Evolutionary conservation across 2,329 filamentous ascomycete genomes (phyloP).

Genomic region (Xylaria multiplex): DNA sequence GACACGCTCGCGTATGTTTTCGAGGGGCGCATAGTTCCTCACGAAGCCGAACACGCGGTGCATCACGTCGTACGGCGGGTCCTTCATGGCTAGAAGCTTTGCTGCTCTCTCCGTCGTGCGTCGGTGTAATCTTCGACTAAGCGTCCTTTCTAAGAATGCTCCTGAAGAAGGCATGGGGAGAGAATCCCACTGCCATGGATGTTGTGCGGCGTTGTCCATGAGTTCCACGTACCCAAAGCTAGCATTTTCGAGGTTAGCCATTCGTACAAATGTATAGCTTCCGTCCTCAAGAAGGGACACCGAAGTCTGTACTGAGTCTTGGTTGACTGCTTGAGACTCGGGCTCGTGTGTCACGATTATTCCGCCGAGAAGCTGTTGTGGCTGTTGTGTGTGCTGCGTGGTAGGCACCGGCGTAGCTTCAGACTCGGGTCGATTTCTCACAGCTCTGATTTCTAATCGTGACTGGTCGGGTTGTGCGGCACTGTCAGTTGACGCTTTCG

Average conservation of each 20-base stretch:
- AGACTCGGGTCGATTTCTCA: background rate
- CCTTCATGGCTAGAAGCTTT: conserved; percentile 61
- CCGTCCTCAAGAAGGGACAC: conserved; percentile 24
- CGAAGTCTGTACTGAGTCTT: conserved; percentile 6
- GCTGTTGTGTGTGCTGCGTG: conserved; percentile 12
- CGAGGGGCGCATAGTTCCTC: conserved; percentile 66
- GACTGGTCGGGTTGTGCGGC: background rate
- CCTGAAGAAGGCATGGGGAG: conserved; percentile 48
- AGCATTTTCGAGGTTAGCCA: conserved; percentile 63
- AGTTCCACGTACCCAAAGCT: conserved; percentile 56
- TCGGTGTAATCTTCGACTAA: conserved; percentile 76
- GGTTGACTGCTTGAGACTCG: conserved; percentile 14
- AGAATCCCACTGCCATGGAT: conserved; percentile 48
- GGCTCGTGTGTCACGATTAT: conserved; percentile 36
- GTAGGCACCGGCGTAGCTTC: background rate
- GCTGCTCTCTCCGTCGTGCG: conserved; percentile 71
- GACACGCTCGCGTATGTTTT: conserved; percentile 58
- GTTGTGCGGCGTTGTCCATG: conserved; percentile 41
- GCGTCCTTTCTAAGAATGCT: conserved; percentile 70
- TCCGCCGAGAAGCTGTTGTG: conserved; percentile 33
- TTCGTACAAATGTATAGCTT: conserved; percentile 61
- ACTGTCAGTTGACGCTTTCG: conserved; percentile 21
- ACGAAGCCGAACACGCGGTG: conserved; percentile 75
- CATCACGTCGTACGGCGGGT: conserved; percentile 60
- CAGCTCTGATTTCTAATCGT: background rate